Base-by-base conservation (phyloP, 2,329 filamentous ascomycete species). In the Dendryphion nanum region DNA sequence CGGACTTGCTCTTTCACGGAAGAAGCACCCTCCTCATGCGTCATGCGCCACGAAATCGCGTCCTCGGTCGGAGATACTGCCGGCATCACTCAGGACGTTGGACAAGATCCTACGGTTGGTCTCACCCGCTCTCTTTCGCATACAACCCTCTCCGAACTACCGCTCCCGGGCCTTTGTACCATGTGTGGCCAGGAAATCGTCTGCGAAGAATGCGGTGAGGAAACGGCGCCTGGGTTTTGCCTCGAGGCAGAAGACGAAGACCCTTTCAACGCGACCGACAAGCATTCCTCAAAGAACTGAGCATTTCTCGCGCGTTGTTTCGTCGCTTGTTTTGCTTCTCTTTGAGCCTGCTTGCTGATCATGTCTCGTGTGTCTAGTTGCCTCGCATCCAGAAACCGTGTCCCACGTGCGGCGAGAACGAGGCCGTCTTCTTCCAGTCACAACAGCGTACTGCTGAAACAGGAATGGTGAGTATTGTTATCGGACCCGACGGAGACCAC, bases 401-500 rank as follows among this genome's bases (percentile, higher is more conserved):
- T 72, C 89, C 89, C 36, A 78, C 76, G 53, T 98, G 94, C 75
- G 78, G 79, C 51, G 86, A 93, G 67, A 81, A 82, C 54, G 90
- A 97, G 71, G 89, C 90, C 31, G 94, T 98, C 43, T 98, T 95
- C 73, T 98, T 98, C 75, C 93, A 98, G 73, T 96, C 90, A 45
- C 93, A 98, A 66, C 90, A 97, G 74, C 86, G 93, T 69, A 95
- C 86, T 53, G 88, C 89, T 33, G 90, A 97, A 69, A 98, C 93
- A 30, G 93, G 93, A 73, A 98, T 98, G 93, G 93, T 97, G 70
- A 53, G 51, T 37, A 14, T n/a, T 7, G 6, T 17, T 10, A 12
- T 6, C 8, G 18, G 13, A 13, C 14, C 26, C 15, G 14, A 15
- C 8, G 20, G n/a, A 21, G 15, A 16, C 24, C 33, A 7, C 20